Evolutionary conservation across 129 eudicot species (phyloP), one percentile per base, ranked within the genome.

Genomic region (Artemisia annua): DNA sequence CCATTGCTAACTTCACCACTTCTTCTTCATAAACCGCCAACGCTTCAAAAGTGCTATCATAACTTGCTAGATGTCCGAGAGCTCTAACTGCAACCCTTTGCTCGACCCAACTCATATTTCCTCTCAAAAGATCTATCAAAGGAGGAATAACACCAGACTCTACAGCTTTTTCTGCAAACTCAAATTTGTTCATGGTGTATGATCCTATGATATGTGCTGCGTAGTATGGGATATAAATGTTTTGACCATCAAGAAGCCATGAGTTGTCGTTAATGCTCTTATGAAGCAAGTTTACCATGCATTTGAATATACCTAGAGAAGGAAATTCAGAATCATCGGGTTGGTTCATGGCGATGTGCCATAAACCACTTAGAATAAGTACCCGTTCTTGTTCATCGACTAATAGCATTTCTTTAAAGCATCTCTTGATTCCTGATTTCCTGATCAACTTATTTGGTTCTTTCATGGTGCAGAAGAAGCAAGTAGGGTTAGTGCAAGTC

Each of bases 51-150:
- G 96, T 87, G 39, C 17, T 49, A 22, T 87, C 92, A 48, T 93
- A 90, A 73, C 92, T 93, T 43, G 97, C 96, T 10, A 93, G 82
- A 67, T 93, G 98, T 44, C 98, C 98, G 56, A 93, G 87, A 30
- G 96, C 97, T 79, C 98, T 78, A 74, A 93, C 87, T 4, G 98
- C 96, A 28, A 89, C 96, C 71, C 98, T 80, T 81, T 93, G 96
- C 83, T 93, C 96, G 11, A 89, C 82, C 98, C 98, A 89, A 68
- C 83, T 93, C 72, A 93, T 75, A 20, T 78, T 82, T 32, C 98
- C 96, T 62, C 90, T 85, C 78, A 89, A 50, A 65, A 93, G 96
- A 70, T 89, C 92, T 80, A 93, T 24, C 48, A 93, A 55, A 44
- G 92, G 87, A 7, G 87, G 85, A 53, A 93, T 76, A 9, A 87